phyloP scores from a whole-genome alignment of 768 basidiomycete genomes.

The Tulasnella sp. region DNA sequence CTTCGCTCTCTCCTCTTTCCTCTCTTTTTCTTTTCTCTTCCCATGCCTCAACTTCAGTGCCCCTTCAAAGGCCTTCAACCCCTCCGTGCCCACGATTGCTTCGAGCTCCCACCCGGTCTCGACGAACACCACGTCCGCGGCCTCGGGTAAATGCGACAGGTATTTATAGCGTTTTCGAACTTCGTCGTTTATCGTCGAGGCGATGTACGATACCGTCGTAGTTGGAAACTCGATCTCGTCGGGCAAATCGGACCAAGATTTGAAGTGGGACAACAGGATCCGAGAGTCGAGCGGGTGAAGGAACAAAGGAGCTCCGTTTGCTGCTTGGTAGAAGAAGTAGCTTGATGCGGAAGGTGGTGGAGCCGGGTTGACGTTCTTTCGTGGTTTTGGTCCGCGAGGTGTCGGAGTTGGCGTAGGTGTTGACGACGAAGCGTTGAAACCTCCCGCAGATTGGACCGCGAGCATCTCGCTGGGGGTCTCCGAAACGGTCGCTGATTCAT shows the following conservation, averaged over 20 bases:
- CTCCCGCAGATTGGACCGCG: constrained; percentile 45
- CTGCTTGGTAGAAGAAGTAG: constrained; percentile 95
- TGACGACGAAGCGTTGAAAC: constrained; percentile 30
- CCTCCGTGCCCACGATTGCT: constrained; percentile 73
- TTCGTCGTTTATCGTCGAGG: constrained; percentile 88
- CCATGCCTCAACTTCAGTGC: constrained; percentile 74
- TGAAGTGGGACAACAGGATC: constrained; percentile 84
- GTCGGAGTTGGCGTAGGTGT: constrained; percentile 30
- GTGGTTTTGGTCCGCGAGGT: constrained; percentile 17
- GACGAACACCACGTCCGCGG: constrained; percentile 91
- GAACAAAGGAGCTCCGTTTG: constrained; percentile 87
- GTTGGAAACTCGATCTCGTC: constrained; percentile 79
- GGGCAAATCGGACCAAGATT: constrained; percentile 80
- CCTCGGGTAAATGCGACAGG: constrained; percentile 87
- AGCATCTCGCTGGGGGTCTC: constrained; percentile 53
- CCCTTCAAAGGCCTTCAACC: constrained; percentile 80
- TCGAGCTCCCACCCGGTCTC: constrained; percentile 72
- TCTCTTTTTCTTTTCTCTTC: constrained; percentile 77
- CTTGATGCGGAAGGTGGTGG: constrained; percentile 85
- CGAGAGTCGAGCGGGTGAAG: constrained; percentile 95
- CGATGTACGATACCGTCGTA: constrained; percentile 60
- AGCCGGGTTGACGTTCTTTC: constrained; percentile 67
- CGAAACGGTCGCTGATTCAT: constrained; percentile 41
- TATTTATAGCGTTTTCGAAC: constrained; percentile 95
- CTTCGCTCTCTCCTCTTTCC: constrained; percentile 86